phyloP scores from a whole-genome alignment of 2,329 filamentous ascomycete species.

The Cladosporium sp. region DNA sequence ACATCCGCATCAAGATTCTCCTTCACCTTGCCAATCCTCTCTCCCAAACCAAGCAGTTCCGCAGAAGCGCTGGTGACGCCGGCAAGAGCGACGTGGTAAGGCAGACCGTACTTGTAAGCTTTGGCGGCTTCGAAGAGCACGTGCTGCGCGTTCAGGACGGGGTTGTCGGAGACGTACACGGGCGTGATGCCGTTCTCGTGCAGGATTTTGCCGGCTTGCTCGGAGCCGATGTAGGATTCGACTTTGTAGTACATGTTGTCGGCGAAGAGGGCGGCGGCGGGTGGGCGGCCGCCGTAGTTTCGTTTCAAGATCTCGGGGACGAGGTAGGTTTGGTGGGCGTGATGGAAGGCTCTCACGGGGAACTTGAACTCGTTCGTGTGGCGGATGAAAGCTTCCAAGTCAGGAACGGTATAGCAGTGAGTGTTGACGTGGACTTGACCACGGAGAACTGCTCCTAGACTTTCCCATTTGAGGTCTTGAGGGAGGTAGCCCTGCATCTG shows the following conservation, averaged over 20 bases:
- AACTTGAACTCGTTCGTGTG: constrained; percentile 70
- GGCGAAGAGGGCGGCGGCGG: constrained; percentile 59
- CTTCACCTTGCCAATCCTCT: constrained; percentile 38
- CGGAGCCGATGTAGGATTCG: constrained; percentile 60
- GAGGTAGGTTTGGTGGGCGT: constrained; percentile 62
- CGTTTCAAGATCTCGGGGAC: constrained; percentile 55
- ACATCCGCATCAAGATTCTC: constrained; percentile 39
- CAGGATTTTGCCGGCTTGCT: constrained; percentile 62
- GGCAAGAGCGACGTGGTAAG: constrained; percentile 38
- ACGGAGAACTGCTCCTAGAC: constrained; percentile 56
- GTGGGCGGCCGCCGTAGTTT: constrained; percentile 35
- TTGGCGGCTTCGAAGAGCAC: constrained; percentile 56
- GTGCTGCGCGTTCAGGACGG: constrained; percentile 64
- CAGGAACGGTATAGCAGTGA: constrained; percentile 66
- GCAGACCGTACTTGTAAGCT: constrained; percentile 38
- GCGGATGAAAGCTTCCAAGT: constrained; percentile 64
- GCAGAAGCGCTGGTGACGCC: constrained; percentile 38
- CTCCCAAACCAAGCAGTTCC: constrained; percentile 35
- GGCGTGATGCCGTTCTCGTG: constrained; percentile 61
- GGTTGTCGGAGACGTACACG: constrained; percentile 67
- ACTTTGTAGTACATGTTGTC: constrained; percentile 71
- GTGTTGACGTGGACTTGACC: constrained; percentile 66
- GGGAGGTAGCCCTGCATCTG: constrained; percentile 56
- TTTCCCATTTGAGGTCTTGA: constrained; percentile 59
- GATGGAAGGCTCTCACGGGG: constrained; percentile 61